These are phyloP conservation scores for Flaveria sonorensis DNA, from an alignment of 129 eudicot genomes.

Conservation along the genomic window DNA sequence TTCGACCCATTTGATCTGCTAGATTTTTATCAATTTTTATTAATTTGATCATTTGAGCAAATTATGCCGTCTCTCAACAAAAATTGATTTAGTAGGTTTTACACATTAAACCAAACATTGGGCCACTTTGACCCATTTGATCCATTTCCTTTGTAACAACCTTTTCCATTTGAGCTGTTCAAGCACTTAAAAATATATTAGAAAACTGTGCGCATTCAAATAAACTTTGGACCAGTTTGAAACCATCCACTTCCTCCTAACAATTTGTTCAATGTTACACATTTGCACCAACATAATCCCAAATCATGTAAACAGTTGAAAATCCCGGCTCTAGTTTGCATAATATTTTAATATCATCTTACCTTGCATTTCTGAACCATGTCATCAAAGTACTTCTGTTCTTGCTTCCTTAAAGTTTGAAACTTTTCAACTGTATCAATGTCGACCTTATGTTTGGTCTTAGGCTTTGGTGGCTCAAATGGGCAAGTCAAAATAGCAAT, in stretches of 20 bases:
- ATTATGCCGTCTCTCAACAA: background rate
- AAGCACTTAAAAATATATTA: background rate
- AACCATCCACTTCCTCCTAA: background rate
- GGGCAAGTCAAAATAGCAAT: constrained; percentile 98
- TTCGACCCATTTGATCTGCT: background rate
- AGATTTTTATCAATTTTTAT: background rate
- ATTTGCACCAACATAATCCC: background rate
- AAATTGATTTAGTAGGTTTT: background rate
- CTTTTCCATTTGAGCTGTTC: background rate
- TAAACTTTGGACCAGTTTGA: background rate
- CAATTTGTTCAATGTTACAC: background rate
- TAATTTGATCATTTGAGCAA: background rate
- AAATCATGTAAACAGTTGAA: background rate
- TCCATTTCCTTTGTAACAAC: background rate
- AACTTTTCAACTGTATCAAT: constrained; percentile 96
- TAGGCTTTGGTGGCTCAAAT: constrained; percentile 99
- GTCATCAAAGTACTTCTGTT: constrained; percentile 93
- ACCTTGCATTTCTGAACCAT: constrained; percentile 99
- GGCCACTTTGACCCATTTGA: background rate
- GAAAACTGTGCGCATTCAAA: background rate
- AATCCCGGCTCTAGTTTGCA: background rate
- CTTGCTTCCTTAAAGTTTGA: constrained; percentile 84
- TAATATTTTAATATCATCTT: background rate
- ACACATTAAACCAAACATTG: background rate
- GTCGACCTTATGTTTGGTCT: constrained; percentile 99